Evolutionary conservation across 768 basidiomycete genomes (phyloP).

Genomic region (Scleroderma citrinum): DNA sequence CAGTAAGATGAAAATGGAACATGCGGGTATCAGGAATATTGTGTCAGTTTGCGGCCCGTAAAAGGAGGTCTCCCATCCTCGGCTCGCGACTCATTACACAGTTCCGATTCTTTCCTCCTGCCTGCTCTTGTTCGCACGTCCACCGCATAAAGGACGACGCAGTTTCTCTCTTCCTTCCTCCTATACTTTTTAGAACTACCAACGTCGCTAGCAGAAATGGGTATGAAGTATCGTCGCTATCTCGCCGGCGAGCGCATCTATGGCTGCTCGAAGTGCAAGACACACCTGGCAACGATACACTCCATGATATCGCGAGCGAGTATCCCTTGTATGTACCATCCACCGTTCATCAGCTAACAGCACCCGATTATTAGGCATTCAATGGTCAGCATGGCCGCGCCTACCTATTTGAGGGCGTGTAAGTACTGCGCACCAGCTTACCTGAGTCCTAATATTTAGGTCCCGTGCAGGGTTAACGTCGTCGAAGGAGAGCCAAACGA

Average conservation of each 20-base stretch:
- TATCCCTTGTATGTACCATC: conserved; percentile 6
- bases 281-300: conserved; percentile 87
- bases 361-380: conserved; percentile 65
- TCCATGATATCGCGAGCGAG: conserved; percentile 85
- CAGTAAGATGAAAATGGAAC: neutral
- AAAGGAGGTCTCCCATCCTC: conserved; percentile 14
- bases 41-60: too few relatives aligned
- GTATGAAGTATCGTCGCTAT: conserved; percentile 86
- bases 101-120: conserved; percentile 8
- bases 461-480: conserved; percentile 72
- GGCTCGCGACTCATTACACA: neutral
- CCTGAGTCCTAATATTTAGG: conserved; percentile 8
- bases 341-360: conserved; percentile 8
- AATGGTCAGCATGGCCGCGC: conserved; percentile 95
- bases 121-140: conserved; percentile 24
- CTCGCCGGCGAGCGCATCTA: conserved; percentile 82
- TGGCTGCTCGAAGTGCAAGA: conserved; percentile 81
- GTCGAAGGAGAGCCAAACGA: conserved; percentile 86
- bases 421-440: conserved; percentile 31
- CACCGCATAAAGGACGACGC: conserved; percentile 21
- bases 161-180: neutral
- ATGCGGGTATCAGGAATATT: too few relatives aligned
- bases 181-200: too few relatives aligned
- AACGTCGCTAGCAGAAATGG: conserved; percentile 56
- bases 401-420: conserved; percentile 93